Evolutionary conservation across 331 rosid genomes (phyloP).

Genomic region (Spiraea crenata): DNA sequence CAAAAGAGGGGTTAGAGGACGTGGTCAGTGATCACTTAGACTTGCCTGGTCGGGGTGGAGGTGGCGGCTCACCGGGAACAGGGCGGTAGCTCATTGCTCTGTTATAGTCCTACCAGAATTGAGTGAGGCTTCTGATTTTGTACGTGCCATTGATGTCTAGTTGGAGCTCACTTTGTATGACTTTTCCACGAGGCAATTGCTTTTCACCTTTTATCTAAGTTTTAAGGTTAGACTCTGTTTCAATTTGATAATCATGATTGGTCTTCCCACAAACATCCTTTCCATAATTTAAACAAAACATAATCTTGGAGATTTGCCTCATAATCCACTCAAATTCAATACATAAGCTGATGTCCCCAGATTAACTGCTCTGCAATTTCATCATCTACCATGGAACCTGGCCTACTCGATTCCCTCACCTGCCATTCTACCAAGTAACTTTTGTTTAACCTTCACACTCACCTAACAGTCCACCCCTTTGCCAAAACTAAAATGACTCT

Average conservation of each 20-base stretch:
- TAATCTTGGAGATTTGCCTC: too few species aligned
- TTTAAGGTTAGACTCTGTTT: too few species aligned
- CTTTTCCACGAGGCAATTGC: not conserved
- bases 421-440: not conserved
- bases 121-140: too few species aligned
- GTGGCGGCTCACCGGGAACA: conserved; percentile 18
- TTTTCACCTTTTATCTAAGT: not conserved
- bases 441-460: not conserved
- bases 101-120: not conserved
- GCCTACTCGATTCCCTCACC: not conserved
- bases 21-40: not conserved
- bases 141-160: too few species aligned
- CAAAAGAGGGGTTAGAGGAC: not conserved
- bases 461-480: conserved; percentile 6
- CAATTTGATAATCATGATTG: too few species aligned
- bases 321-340: too few species aligned
- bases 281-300: too few species aligned
- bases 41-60: not conserved
- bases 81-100: conserved; percentile 12
- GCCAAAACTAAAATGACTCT: too few species aligned
- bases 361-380: too few species aligned
- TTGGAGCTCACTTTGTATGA: not conserved
- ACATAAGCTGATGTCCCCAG: too few species aligned
- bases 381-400: too few species aligned
- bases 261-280: too few species aligned